Percentiles rank a stretch among this genome's conserved stretches.
These are phyloP conservation scores for Cercospora berteroae DNA, from an alignment of 2,329 filamentous ascomycete species.

Conservation along the genomic window DNA sequence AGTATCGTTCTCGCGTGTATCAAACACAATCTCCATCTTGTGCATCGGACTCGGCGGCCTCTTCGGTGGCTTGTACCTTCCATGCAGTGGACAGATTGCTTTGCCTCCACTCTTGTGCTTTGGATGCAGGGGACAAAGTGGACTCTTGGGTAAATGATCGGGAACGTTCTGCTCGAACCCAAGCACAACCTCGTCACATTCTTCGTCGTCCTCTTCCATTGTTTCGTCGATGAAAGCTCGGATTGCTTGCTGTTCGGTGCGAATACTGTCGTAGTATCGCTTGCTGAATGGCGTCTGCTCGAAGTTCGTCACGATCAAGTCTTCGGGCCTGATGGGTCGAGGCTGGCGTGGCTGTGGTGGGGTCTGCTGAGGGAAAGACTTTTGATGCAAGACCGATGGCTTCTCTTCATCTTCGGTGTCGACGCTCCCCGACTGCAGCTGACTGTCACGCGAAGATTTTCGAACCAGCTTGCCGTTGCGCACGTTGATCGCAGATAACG, in stretches of 20 bases:
- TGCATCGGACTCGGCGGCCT: neutral
- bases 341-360: neutral
- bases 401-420: neutral
- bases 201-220: slow-evolving; percentile 27
- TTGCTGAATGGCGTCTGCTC: slow-evolving; percentile 35
- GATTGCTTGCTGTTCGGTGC: slow-evolving; percentile 28
- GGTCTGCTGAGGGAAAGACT: neutral
- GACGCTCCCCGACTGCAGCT: neutral
- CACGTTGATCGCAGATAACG: slow-evolving; percentile 13
- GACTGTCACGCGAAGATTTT: neutral
- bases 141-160: slow-evolving; percentile 46
- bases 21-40: slow-evolving; percentile 20
- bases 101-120: slow-evolving; percentile 39
- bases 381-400: neutral
- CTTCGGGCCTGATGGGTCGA: slow-evolving; percentile 11
- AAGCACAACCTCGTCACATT: slow-evolving; percentile 25
- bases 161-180: slow-evolving; percentile 41
- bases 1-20: slow-evolving; percentile 9
- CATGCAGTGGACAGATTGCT: slow-evolving; percentile 43
- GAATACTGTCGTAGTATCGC: slow-evolving; percentile 33
- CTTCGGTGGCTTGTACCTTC: slow-evolving; percentile 28
- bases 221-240: slow-evolving; percentile 29
- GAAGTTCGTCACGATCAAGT: slow-evolving; percentile 33
- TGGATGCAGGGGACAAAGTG: slow-evolving; percentile 43
- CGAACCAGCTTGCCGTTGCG: slow-evolving; percentile 12